Percentiles rank a stretch among this genome's conserved stretches.
These are phyloP conservation scores for Coemansia sp. DNA, from an alignment of 192 early-diverging fungal genomes.

Conservation along the genomic window DNA sequence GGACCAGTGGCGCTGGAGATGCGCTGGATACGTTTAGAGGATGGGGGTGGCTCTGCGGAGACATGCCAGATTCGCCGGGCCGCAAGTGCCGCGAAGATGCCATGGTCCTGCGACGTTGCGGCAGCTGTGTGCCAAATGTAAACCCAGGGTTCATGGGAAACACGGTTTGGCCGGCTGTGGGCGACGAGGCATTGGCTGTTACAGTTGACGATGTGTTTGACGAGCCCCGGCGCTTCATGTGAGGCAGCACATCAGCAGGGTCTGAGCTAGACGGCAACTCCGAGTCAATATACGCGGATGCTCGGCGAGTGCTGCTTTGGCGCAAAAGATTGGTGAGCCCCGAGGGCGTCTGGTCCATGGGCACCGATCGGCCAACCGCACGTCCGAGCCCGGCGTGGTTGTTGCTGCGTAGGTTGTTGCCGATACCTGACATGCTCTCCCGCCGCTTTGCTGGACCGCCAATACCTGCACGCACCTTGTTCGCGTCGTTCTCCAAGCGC, in stretches of 20 bases:
- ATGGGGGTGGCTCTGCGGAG: not conserved
- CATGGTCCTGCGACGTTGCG: constrained; percentile 1
- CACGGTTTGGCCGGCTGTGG: constrained; percentile 17
- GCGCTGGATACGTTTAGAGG: not conserved
- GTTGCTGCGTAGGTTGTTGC: constrained; percentile 46
- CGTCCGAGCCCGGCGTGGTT: constrained; percentile 32
- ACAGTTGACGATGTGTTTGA: constrained; percentile 12
- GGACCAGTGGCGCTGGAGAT: constrained; percentile 3
- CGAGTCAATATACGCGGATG: constrained; percentile 2
- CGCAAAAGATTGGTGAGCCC: constrained; percentile 20
- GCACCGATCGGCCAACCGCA: constrained; percentile 17
- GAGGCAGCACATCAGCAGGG: not conserved
- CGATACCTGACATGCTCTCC: constrained; percentile 49
- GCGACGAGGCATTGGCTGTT: constrained; percentile 14
- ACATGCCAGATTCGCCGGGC: not conserved
- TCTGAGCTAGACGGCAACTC: too few species aligned
- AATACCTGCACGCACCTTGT: constrained; percentile 23
- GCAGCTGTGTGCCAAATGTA: not conserved
- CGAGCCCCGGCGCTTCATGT: constrained; percentile 27
- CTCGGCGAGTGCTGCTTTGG: constrained; percentile 2
- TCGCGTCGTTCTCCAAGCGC: not conserved
- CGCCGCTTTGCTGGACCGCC: constrained; percentile 39
- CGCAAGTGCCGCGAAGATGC: not conserved
- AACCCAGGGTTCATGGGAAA: constrained; percentile 26
- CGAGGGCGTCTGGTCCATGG: constrained; percentile 11